phyloP scores from a whole-genome alignment of 352 stramenopile species.

The Phytophthora tentaculata region DNA sequence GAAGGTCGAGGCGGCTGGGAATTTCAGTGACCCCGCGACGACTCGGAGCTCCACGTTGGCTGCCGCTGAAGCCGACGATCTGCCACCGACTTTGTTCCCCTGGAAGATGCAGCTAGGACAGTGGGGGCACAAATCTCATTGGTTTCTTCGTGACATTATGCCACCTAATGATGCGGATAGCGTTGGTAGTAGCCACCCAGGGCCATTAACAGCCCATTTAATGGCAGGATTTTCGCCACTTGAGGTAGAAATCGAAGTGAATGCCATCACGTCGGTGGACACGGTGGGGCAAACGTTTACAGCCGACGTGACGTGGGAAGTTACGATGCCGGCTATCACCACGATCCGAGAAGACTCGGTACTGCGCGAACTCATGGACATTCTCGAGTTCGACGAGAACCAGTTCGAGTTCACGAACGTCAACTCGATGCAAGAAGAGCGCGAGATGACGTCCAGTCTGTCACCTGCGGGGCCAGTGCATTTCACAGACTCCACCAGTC shows the following conservation, averaged over 20 bases:
- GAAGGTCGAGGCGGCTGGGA: constrained; percentile 29
- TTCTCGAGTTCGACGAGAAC: constrained; percentile 47
- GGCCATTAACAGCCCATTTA: constrained; percentile 32
- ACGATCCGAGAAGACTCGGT: constrained; percentile 52
- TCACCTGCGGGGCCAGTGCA: constrained; percentile 33
- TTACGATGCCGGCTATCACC: constrained; percentile 47
- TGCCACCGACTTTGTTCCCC: constrained; percentile 44
- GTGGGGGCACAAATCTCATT: constrained; percentile 52
- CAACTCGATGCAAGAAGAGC: constrained; percentile 44
- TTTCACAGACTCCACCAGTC: constrained; percentile 36
- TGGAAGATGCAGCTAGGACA: constrained; percentile 68
- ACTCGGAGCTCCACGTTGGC: constrained; percentile 16
- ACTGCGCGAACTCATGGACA: constrained; percentile 44
- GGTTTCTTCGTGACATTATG: constrained; percentile 58
- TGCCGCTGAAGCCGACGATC: constrained; percentile 16
- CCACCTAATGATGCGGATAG: constrained; percentile 19
- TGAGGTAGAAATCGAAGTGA: constrained; percentile 45
- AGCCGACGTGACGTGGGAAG: constrained; percentile 56
- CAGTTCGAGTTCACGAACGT: constrained; percentile 56
- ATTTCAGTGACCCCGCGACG: constrained; percentile 6
- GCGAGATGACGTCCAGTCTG: constrained; percentile 39
- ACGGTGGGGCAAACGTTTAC: constrained; percentile 54
- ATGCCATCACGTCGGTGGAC: constrained; percentile 47
- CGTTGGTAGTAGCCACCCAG: constrained; percentile 22
- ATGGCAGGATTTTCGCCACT: constrained; percentile 46